Percentiles rank a stretch among this genome's conserved stretches.
These are phyloP conservation scores for Phytophthora pistaciae DNA, from an alignment of 352 stramenopile species.

Conservation along the genomic window DNA sequence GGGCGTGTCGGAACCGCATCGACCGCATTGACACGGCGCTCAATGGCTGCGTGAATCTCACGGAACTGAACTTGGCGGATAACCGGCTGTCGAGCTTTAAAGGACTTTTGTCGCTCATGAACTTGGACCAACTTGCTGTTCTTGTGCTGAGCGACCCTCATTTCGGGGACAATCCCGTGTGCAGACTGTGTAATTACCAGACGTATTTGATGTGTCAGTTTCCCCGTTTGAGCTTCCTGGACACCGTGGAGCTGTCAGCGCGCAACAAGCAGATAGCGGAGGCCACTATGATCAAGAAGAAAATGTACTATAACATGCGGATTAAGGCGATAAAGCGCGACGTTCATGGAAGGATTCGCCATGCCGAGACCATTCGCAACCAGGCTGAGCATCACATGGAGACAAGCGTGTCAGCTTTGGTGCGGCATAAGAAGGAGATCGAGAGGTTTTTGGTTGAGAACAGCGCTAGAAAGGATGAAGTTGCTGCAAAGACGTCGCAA, in stretches of 20 bases:
- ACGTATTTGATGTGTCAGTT: slow-evolving; percentile 93
- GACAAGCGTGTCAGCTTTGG: slow-evolving; percentile 46
- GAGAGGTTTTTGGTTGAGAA: slow-evolving; percentile 53
- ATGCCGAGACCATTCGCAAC: slow-evolving; percentile 53
- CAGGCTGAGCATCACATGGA: slow-evolving; percentile 63
- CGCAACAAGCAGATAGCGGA: slow-evolving; percentile 91
- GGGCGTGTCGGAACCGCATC: slow-evolving; percentile 81
- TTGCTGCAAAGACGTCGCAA: slow-evolving; percentile 10
- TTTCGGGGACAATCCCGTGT: slow-evolving; percentile 93
- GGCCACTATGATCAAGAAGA: slow-evolving; percentile 94
- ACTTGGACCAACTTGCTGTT: slow-evolving; percentile 66
- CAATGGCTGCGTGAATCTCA: slow-evolving; percentile 61
- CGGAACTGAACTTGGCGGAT: slow-evolving; percentile 88
- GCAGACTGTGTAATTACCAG: slow-evolving; percentile 93
- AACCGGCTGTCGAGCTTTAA: slow-evolving; percentile 91
- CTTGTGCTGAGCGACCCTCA: slow-evolving; percentile 89
- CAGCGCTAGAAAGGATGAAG: not conserved
- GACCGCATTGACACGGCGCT: slow-evolving; percentile 70
- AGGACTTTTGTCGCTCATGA: slow-evolving; percentile 77
- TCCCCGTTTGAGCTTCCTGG: slow-evolving; percentile 63
- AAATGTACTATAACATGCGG: slow-evolving; percentile 96
- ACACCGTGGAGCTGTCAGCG: slow-evolving; percentile 79
- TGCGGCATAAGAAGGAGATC: slow-evolving; percentile 76
- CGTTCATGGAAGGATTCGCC: slow-evolving; percentile 61
- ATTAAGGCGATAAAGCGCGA: slow-evolving; percentile 92